phyloP scores from a whole-genome alignment of 1,284 basidiomycete genomes.

The Cryptococcus maquisensis region DNA sequence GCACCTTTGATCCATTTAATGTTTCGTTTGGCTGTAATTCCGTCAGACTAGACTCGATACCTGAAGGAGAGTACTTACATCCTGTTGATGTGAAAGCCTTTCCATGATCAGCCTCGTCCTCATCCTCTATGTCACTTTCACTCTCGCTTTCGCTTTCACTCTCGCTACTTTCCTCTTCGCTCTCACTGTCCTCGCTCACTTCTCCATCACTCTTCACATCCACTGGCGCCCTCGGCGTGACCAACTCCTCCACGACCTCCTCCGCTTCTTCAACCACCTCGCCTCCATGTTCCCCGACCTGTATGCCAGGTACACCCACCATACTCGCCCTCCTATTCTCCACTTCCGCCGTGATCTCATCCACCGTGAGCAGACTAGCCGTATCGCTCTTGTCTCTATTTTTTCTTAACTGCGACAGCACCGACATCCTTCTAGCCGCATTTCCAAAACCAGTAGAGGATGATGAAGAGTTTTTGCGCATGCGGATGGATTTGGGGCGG shows the following conservation, averaged over 20 bases:
- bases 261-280: slow-evolving; percentile 47
- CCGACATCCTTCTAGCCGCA: slow-evolving; percentile 46
- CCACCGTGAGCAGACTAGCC: slow-evolving; percentile 88
- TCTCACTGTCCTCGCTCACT: slow-evolving; percentile 29
- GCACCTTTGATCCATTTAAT: slow-evolving; percentile 99
- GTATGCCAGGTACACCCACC: background rate
- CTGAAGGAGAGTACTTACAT: slow-evolving; percentile 49
- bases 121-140: slow-evolving; percentile 52
- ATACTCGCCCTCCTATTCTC: slow-evolving; percentile 69
- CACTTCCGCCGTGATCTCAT: slow-evolving; percentile 95
- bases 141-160: slow-evolving; percentile 47
- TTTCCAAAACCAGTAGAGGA: slow-evolving; percentile 43
- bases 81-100: slow-evolving; percentile 60
- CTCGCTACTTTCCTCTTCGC: slow-evolving; percentile 32
- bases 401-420: slow-evolving; percentile 67
- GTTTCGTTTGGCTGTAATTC: slow-evolving; percentile 54
- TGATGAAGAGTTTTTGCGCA: slow-evolving; percentile 53
- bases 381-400: slow-evolving; percentile 80
- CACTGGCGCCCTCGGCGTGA: slow-evolving; percentile 7
- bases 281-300: too few species aligned
- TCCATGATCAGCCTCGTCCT: slow-evolving; percentile 51
- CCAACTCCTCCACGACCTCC: slow-evolving; percentile 5
- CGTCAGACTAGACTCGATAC: background rate
- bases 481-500: slow-evolving; percentile 35
- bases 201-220: slow-evolving; percentile 8